A percentile compares a stretch with the other conserved stretches of the same genome.
phyloP scores from a whole-genome alignment of 345 rosid genomes.

The Eucalyptus shirleyi region DNA sequence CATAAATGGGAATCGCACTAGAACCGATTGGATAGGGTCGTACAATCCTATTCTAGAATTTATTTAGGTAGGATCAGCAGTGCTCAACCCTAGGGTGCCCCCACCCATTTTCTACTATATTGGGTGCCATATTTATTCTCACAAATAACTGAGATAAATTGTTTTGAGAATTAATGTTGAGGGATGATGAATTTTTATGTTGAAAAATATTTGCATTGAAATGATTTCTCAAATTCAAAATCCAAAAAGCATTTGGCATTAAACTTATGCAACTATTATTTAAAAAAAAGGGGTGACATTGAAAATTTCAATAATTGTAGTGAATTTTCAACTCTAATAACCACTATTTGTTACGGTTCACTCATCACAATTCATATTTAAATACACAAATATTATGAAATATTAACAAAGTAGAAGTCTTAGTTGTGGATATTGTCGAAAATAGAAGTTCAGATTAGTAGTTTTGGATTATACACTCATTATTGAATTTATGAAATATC shows the following conservation, averaged over 20 bases:
- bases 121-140: background rate
- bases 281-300: too few relatives aligned
- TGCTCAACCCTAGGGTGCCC: background rate
- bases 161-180: rapidly evolving
- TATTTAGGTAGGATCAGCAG: rapidly evolving
- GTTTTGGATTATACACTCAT: too few relatives aligned
- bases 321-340: rapidly evolving
- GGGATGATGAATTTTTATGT: background rate
- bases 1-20: rapidly evolving
- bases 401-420: too few relatives aligned
- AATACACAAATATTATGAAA: too few relatives aligned
- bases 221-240: background rate
- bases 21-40: rapidly evolving
- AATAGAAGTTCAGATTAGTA: rapidly evolving
- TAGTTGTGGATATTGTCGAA: too few relatives aligned
- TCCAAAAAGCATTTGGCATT: background rate
- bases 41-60: rapidly evolving
- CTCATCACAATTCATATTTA: too few relatives aligned
- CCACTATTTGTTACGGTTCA: too few relatives aligned
- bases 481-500: too few relatives aligned
- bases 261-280: background rate
- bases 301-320: too few relatives aligned
- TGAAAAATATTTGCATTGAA: background rate
- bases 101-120: background rate
- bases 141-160: background rate